A percentile compares a stretch with the other conserved stretches of the same genome.
Evolutionary conservation across 306 rosid genomes (phyloP).

Genomic region (Sophora flavescens): DNA sequence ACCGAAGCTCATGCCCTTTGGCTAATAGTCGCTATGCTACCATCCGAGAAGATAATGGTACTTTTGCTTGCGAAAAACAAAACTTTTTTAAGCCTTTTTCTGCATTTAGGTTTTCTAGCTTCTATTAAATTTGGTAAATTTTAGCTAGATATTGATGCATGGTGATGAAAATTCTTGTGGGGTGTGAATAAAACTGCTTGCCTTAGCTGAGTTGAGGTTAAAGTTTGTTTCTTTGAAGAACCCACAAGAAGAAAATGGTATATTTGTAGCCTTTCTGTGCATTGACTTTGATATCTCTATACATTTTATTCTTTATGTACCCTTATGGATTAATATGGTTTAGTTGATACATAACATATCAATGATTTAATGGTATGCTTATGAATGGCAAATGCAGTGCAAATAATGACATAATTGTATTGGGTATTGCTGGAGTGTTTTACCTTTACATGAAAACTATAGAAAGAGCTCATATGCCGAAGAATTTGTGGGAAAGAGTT

Average conservation of each 20-base stretch:
- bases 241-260: not conserved
- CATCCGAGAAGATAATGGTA: constrained; percentile 89
- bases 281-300: constrained; percentile 16
- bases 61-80: not conserved
- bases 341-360: not conserved
- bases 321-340: constrained; percentile 22
- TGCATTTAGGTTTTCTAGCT: not conserved
- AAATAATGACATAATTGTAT: constrained; percentile 28
- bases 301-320: not conserved
- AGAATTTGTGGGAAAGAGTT: constrained; percentile 91
- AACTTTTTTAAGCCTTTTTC: not conserved
- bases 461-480: constrained; percentile 96
- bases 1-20: constrained; percentile 91
- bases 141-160: not conserved
- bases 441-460: constrained; percentile 95
- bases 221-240: constrained; percentile 22
- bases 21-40: constrained; percentile 98
- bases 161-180: constrained; percentile 26
- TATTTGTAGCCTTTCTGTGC: not conserved
- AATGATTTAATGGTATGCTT: not conserved
- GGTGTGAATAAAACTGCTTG: constrained; percentile 1
- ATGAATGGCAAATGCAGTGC: constrained; percentile 12
- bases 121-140: not conserved
- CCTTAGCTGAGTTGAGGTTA: not conserved
- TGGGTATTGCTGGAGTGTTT: constrained; percentile 77